Conservation (phyloP, 257 asterid genomes). For the Ballota nigra region DNA sequence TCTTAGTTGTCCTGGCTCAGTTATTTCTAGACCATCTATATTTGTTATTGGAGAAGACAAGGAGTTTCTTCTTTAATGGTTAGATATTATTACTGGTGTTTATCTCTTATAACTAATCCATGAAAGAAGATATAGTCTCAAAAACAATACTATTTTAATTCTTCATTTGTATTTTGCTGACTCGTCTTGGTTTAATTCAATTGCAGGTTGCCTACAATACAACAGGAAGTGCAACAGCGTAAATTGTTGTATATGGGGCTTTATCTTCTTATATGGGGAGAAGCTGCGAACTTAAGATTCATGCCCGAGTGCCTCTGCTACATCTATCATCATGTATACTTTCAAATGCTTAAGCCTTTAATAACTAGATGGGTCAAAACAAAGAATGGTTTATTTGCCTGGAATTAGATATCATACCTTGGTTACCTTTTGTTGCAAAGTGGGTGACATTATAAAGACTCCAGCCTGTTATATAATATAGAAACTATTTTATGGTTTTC, state of each 20-base stretch:
- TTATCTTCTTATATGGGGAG: conserved; percentile 69
- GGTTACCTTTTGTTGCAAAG: not conserved
- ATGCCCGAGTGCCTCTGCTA: conserved; percentile 70
- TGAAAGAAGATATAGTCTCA: not conserved
- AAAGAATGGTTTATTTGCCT: not conserved
- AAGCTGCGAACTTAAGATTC: conserved; percentile 61
- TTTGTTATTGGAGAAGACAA: not conserved
- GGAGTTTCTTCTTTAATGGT: not conserved
- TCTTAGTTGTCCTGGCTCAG: not conserved
- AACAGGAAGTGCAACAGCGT: conserved; percentile 55
- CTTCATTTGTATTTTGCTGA: conserved; percentile 8
- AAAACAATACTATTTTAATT: not conserved
- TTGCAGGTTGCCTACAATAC: conserved; percentile 48
- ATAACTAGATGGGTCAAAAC: not conserved
- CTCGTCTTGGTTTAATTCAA: not conserved
- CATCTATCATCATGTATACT: conserved; percentile 57
- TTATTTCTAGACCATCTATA: not conserved
- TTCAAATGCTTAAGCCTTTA: conserved; percentile 7
- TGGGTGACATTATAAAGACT: not conserved
- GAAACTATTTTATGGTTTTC: not conserved
- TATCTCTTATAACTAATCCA: not conserved
- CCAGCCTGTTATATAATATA: not conserved
- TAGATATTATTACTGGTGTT: not conserved
- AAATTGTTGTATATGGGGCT: conserved; percentile 58
- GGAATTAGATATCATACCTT: not conserved